These are phyloP conservation scores for Bipolaris victoriae DNA, from an alignment of 2,329 filamentous ascomycete genomes.

Conservation along the genomic window DNA sequence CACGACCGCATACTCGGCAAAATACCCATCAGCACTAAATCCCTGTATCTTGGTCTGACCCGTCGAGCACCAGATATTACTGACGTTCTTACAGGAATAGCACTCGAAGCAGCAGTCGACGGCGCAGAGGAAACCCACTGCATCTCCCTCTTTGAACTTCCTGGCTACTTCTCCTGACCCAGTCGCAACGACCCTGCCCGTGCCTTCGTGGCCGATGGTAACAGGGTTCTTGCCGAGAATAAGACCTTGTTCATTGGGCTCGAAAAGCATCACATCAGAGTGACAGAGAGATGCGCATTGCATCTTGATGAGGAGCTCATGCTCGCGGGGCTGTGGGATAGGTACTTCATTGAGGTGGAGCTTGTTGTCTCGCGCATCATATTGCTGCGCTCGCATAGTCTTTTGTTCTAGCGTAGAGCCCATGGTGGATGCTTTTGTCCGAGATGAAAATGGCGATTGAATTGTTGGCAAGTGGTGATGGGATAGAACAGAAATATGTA, in stretches of 20 bases:
- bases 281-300: conserved; percentile 51
- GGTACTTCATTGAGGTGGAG: conserved; percentile 54
- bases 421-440: conserved; percentile 13
- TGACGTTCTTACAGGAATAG: conserved; percentile 35
- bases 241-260: conserved; percentile 44
- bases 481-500: neutral
- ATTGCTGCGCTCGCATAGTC: conserved; percentile 41
- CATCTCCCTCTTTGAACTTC: conserved; percentile 40
- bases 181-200: conserved; percentile 34
- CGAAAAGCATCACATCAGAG: conserved; percentile 49
- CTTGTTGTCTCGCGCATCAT: conserved; percentile 44
- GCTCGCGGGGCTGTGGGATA: conserved; percentile 51
- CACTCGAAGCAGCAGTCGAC: conserved; percentile 45
- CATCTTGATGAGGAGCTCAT: conserved; percentile 52
- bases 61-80: conserved; percentile 38
- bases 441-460: neutral
- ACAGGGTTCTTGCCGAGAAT: conserved; percentile 40
- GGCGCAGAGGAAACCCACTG: conserved; percentile 43
- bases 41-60: conserved; percentile 43
- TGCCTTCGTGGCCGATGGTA: conserved; percentile 45
- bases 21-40: conserved; percentile 38
- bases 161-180: conserved; percentile 33
- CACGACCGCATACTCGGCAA: conserved; percentile 40
- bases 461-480: neutral
- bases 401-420: conserved; percentile 22